Conservation (phyloP, 345 rosid species). For the Brassica rapa region DNA sequence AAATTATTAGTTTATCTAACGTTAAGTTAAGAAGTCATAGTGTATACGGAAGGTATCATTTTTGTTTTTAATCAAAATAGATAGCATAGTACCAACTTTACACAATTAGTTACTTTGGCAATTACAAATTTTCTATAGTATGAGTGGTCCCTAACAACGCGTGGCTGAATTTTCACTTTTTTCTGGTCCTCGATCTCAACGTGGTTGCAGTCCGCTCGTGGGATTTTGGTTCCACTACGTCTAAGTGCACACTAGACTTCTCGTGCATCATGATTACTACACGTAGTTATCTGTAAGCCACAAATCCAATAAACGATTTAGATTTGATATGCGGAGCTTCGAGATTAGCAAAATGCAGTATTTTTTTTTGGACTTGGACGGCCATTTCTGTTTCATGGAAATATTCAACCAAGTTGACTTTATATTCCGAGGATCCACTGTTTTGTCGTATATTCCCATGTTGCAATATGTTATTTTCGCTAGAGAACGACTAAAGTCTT, state of each 20-base stretch:
- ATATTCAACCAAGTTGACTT: slow-evolving; percentile 35
- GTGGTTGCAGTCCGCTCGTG: slow-evolving; percentile 16
- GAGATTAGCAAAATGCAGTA: neutral
- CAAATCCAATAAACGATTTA: slow-evolving; percentile 8
- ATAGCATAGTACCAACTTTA: neutral
- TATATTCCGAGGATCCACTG: neutral
- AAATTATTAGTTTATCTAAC: too few relatives aligned
- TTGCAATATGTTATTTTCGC: neutral
- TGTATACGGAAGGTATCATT: too few relatives aligned
- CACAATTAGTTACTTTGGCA: neutral
- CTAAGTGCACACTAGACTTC: slow-evolving; percentile 11
- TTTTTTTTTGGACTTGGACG: neutral
- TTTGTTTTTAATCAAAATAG: neutral
- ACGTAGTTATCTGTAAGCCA: neutral
- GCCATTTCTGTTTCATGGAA: slow-evolving; percentile 14
- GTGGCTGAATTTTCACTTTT: neutral
- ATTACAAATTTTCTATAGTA: neutral
- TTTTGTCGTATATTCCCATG: neutral
- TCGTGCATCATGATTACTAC: slow-evolving; percentile 9
- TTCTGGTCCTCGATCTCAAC: neutral
- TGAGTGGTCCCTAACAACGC: neutral
- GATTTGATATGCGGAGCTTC: neutral
- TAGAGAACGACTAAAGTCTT: neutral
- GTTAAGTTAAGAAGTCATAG: neutral
- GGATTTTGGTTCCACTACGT: slow-evolving; percentile 22